phyloP scores from a whole-genome alignment of 495 filamentous ascomycete species.

The Hypoxylon cercidicola region DNA sequence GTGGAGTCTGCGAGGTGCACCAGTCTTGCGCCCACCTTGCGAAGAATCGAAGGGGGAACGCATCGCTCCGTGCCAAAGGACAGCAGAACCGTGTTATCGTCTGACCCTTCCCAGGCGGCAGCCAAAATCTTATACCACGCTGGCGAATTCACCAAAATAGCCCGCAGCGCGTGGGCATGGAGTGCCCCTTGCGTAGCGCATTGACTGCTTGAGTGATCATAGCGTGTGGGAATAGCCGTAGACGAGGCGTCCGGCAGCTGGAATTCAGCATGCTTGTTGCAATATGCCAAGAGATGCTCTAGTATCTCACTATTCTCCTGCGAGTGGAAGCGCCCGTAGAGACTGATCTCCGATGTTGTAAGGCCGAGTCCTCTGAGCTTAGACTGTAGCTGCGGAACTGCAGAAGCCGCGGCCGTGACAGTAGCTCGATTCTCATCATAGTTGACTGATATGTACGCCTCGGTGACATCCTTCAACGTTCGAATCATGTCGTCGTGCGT shows the following conservation, averaged over 20 bases:
- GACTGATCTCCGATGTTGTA: slow-evolving; percentile 39
- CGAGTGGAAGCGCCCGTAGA: slow-evolving; percentile 53
- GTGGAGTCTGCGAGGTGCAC: slow-evolving; percentile 44
- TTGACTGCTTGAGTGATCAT: slow-evolving; percentile 35
- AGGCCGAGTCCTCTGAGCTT: slow-evolving; percentile 51
- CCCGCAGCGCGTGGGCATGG: slow-evolving; percentile 44
- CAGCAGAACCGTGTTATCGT: slow-evolving; percentile 41
- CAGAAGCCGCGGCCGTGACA: slow-evolving; percentile 42
- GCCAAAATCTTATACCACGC: slow-evolving; percentile 50
- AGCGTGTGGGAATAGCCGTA: slow-evolving; percentile 43
- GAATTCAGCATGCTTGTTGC: slow-evolving; percentile 39
- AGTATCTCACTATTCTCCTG: slow-evolving; percentile 16
- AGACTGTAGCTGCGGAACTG: slow-evolving; percentile 28
- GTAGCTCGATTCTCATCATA: slow-evolving; percentile 53
- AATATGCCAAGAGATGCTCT: slow-evolving; percentile 30
- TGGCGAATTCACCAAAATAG: slow-evolving; percentile 53
- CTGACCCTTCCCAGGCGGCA: slow-evolving; percentile 6
- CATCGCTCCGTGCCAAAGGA: slow-evolving; percentile 57
- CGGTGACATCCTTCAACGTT: slow-evolving; percentile 38
- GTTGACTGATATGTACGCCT: slow-evolving; percentile 56
- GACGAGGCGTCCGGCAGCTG: slow-evolving; percentile 51
- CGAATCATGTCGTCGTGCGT: slow-evolving; percentile 30
- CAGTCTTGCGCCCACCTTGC: slow-evolving; percentile 34
- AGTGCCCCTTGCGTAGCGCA: slow-evolving; percentile 34
- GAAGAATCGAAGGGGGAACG: slow-evolving; percentile 51